Percentiles rank a stretch among this genome's conserved stretches.
These are phyloP conservation scores for Lactarius vividus DNA, from an alignment of 768 basidiomycete species.

Conservation along the genomic window DNA sequence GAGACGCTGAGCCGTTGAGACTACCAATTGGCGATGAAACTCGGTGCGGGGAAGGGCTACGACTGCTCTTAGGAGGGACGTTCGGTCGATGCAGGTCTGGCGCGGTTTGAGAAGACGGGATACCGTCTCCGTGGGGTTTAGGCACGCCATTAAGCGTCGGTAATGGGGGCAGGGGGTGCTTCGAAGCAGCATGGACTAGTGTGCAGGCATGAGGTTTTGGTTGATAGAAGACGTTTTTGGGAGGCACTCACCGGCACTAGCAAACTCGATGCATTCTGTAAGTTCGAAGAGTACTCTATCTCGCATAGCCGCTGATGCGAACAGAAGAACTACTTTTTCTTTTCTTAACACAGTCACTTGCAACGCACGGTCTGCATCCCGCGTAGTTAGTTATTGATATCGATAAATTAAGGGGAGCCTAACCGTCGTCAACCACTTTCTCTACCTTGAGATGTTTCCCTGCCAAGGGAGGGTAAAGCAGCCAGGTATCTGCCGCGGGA, in stretches of 20 bases:
- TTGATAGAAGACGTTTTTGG: neutral
- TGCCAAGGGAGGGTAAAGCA: constrained; percentile 92
- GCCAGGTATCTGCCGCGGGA: constrained; percentile 77
- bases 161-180: constrained; percentile 66
- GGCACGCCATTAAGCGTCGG: constrained; percentile 42
- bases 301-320: constrained; percentile 54
- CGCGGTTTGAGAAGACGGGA: constrained; percentile 26
- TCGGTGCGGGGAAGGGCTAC: constrained; percentile 30
- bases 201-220: neutral
- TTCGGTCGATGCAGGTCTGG: constrained; percentile 22
- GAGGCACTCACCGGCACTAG: constrained; percentile 59
- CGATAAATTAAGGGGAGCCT: constrained; percentile 29
- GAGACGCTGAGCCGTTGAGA: constrained; percentile 2
- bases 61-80: constrained; percentile 9
- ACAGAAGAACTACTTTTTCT: constrained; percentile 71
- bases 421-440: constrained; percentile 60
- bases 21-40: constrained; percentile 27
- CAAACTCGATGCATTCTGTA: constrained; percentile 81
- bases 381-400: constrained; percentile 8
- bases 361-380: constrained; percentile 59
- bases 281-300: constrained; percentile 69
- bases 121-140: constrained; percentile 5
- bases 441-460: constrained; percentile 85
- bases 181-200: constrained; percentile 40
- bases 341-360: constrained; percentile 84